Evolutionary conservation across 2,329 filamentous ascomycete species (phyloP).

Genomic region (Colletotrichum noveboracense): DNA sequence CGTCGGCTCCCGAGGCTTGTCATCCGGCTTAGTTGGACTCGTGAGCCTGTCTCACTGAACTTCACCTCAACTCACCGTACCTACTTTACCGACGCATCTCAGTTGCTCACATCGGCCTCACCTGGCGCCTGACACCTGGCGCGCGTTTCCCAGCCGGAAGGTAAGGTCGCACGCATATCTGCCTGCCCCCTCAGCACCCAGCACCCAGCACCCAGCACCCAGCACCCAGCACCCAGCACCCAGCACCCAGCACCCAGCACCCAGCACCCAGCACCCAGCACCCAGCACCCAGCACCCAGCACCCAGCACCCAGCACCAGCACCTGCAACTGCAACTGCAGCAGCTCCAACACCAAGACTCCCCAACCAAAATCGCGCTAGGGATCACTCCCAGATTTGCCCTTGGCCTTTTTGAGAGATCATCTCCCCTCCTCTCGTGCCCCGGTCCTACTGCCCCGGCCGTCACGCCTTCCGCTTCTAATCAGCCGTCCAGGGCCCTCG

Average conservation of each 20-base stretch:
- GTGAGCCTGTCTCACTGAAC: not conserved
- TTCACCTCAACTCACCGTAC: not conserved
- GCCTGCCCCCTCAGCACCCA: not conserved
- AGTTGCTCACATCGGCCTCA: not conserved
- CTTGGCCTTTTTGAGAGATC: constrained; percentile 6
- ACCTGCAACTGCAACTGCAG: not conserved
- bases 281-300: not conserved
- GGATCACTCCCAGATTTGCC: constrained; percentile 13
- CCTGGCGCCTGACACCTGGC: not conserved
- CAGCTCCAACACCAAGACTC: not conserved
- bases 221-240: too few relatives aligned
- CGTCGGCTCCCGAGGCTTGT: not conserved
- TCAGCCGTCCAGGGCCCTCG: constrained; percentile 1
- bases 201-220: not conserved
- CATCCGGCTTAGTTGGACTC: not conserved
- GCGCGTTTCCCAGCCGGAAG: not conserved
- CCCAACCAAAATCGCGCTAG: constrained; percentile 2
- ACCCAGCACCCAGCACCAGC: not conserved
- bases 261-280: not conserved
- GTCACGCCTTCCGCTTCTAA: constrained; percentile 17
- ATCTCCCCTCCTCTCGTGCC: not conserved
- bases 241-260: too few relatives aligned
- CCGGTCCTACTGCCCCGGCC: constrained; percentile 2
- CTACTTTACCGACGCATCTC: not conserved
- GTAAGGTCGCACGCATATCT: not conserved